Conservation (phyloP, 176 grass and related monocot genomes). For the Phoenix roebelenii region DNA sequence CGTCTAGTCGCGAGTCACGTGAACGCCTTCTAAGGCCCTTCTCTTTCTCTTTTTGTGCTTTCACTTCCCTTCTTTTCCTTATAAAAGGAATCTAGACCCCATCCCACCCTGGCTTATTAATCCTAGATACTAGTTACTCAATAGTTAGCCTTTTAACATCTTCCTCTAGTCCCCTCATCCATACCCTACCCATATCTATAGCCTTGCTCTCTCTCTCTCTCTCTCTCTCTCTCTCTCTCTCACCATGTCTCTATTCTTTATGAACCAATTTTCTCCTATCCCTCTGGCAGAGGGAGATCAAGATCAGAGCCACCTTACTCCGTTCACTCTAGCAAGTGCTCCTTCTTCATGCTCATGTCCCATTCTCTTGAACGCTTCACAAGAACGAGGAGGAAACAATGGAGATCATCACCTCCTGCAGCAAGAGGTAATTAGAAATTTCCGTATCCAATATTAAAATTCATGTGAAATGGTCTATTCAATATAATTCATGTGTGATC, state of each 20-base stretch:
- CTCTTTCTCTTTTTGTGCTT: not conserved
- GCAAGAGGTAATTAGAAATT: constrained; percentile 1
- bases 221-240: constrained; percentile 8
- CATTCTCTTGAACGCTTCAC: constrained; percentile 43
- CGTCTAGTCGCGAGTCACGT: constrained; percentile 27
- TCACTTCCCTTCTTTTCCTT: constrained; percentile 33
- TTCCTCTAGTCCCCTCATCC: not conserved
- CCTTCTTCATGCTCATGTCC: constrained; percentile 34
- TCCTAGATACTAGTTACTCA: constrained; percentile 31
- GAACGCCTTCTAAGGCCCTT: constrained; percentile 24
- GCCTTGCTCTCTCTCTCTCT: constrained; percentile 19
- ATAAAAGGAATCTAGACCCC: constrained; percentile 42
- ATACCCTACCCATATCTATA: constrained; percentile 14
- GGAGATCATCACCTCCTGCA: not conserved
- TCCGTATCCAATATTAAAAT: not conserved
- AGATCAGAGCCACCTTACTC: constrained; percentile 48
- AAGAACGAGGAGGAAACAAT: constrained; percentile 16
- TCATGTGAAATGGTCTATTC: not conserved
- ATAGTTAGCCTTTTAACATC: constrained; percentile 20
- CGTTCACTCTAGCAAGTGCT: constrained; percentile 47
- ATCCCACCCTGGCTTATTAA: not conserved
- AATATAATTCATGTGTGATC: not conserved
- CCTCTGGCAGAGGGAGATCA: constrained; percentile 68
- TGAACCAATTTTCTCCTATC: constrained; percentile 64
- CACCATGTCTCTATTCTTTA: constrained; percentile 55